Evolutionary conservation across 1,284 basidiomycete genomes (phyloP), one percentile per base, ranked within the genome.

Genomic region (Ceratobasidium papillatum): DNA sequence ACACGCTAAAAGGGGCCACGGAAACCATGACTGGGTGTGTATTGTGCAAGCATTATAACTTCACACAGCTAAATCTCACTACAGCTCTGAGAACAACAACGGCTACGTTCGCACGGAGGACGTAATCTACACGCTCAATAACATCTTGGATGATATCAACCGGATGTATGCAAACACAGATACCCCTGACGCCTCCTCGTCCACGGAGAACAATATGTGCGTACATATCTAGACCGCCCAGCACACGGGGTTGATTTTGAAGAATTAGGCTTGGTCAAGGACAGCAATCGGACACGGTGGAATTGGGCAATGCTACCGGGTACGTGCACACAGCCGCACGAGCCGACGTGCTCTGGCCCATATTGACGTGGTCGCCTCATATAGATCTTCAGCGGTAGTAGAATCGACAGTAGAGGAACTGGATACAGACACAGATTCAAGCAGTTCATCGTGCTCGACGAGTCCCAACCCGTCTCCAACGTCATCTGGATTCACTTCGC

Each of bases 121-220:
- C 34, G 68, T 71, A 3, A 54, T 71, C 25, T 30, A 47, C 43
- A 58, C 68, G 25, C 68, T 59, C 54, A 71, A 71, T 52, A 71
- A 59, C 41, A 59, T 71, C 22, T 1, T 59, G 27, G 68, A 59
- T 41, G 68, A 59, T 41, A 59, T 71, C 27, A n/a, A 8, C 22
- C 9, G 43, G 22, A 71, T 59, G 27, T 59, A 71, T 59, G 54
- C 68, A 32, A n/a, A 34, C 19, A 5, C 32, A 3, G 32, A 22
- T 32, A 43, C 34, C 17, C 30, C 45, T n/a, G 8, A 36, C 30
- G 58, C 27, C 8, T 11, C 22, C 11, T n/a, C n/a, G 14, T n/a
- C 19, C 47, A 32, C 41, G 61, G 61, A 47, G 22, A 25, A 17
- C 8, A 22, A 12, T 11, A 17, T 9, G 63, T 65, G 32, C 43